A percentile compares a stretch with the other conserved stretches of the same genome.
These are phyloP conservation scores for Phaffia rhodozyma DNA, from an alignment of 1,284 basidiomycete genomes.

Conservation along the genomic window DNA sequence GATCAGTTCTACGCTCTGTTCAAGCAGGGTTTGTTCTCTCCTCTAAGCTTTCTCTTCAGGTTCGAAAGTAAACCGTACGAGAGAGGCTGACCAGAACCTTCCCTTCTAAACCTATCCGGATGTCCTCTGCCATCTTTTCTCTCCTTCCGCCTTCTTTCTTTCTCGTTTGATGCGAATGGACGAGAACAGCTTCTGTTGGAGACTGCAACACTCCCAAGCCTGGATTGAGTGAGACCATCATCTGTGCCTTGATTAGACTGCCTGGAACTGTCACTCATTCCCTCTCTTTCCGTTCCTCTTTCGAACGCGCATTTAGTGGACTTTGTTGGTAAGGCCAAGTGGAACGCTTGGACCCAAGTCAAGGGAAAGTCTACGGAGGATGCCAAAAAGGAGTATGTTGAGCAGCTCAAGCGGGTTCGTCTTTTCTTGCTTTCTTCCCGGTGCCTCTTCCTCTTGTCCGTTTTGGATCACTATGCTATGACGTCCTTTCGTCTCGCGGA, in stretches of 20 bases:
- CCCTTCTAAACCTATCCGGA: not conserved
- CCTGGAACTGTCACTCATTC: not conserved
- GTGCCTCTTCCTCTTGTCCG: not conserved
- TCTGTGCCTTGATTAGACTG: not conserved
- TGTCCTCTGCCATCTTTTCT: not conserved
- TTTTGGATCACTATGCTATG: not conserved
- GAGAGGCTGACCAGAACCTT: not conserved
- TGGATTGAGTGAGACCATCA: slow-evolving; percentile 23
- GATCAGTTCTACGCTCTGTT: slow-evolving; percentile 77
- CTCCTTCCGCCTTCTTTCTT: not conserved
- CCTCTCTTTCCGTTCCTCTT: not conserved
- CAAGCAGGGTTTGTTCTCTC: slow-evolving; percentile 59
- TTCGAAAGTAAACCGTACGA: not conserved
- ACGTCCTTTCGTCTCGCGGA: not conserved
- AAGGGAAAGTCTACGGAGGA: slow-evolving; percentile 60
- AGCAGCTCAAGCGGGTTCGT: slow-evolving; percentile 55
- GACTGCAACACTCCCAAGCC: slow-evolving; percentile 32
- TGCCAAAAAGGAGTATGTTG: slow-evolving; percentile 58
- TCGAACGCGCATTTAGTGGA: slow-evolving; percentile 28
- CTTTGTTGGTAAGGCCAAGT: slow-evolving; percentile 37
- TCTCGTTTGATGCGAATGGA: not conserved
- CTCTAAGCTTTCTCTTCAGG: no score
- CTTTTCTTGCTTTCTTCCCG: not conserved
- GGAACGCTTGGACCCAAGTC: slow-evolving; percentile 77
- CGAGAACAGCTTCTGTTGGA: slow-evolving; percentile 52